Evolutionary conservation across 495 filamentous ascomycete genomes (phyloP), one percentile per base, ranked within the genome.

Genomic region (Lepidopterella palustris): DNA sequence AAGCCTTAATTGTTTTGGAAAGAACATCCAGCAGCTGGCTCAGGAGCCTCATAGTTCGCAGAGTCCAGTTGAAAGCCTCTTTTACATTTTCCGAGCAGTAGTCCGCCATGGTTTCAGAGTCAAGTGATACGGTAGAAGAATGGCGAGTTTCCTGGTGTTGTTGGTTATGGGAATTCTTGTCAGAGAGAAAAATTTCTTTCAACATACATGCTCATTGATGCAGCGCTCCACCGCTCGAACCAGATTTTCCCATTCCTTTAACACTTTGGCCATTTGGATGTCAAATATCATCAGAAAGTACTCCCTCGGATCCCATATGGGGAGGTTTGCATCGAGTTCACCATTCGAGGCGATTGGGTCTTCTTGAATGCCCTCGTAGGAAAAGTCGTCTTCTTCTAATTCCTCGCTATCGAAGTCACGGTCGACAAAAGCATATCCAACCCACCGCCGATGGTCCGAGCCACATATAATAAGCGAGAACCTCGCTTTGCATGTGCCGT

Each of bases 361-460:
- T 11, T 57, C 39, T 32, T 1, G 13, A n/a, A 15, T n/a, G 10
- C 47, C 47, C 1, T 51, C 23, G 47, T 27, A 51, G 20, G 47
- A 4, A 11, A 5, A 5, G 13, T 50, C 45, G 1, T 57, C 40
- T 15, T 57, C 59, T 58, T 40, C 59, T 25, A 24, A 23, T 6
- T 57, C 54, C 39, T 58, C 55, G 28, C 23, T 15, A 21, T 59
- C 45, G 21, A 53, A 21, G 11, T 25, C 11, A 0, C 52, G 55
- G 27, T 62, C 55, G 10, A 53, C 53, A 25, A 62, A 62, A 4
- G 60, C 60, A 31, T 58, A 62, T 2, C 21, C 45, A 15, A 20
- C 29, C 60, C 53, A 62, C 20, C 31, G 23, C 13, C 18, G 21
- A 26, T 54, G 5, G 54, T 62, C 47, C 6, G 60, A 48, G 11